Evolutionary conservation across 495 filamentous ascomycete genomes (phyloP).

Genomic region (Bombardia bombarda): DNA sequence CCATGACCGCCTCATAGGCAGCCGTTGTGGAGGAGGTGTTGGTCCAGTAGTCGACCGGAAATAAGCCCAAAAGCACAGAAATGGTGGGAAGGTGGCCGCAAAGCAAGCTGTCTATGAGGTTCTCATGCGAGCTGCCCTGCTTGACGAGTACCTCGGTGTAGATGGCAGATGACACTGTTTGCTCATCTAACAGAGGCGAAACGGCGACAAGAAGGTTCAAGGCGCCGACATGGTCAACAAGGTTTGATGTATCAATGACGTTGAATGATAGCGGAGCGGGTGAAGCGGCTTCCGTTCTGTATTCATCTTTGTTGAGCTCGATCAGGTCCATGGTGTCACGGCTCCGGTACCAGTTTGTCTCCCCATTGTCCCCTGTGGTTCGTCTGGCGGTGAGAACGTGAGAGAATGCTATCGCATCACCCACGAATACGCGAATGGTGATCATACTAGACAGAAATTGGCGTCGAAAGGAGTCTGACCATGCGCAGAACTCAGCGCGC

Average conservation of each 20-base stretch:
- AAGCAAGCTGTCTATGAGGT: constrained; percentile 26
- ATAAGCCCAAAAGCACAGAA: constrained; percentile 38
- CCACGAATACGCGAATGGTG: constrained; percentile 34
- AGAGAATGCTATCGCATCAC: constrained; percentile 39
- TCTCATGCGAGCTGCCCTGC: constrained; percentile 3
- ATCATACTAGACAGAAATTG: constrained; percentile 16
- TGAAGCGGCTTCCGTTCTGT: constrained; percentile 19
- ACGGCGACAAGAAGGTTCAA: constrained; percentile 43
- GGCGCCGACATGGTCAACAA: constrained; percentile 40
- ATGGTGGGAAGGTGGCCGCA: constrained; percentile 37
- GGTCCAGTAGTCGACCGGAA: constrained; percentile 43
- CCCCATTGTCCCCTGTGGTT: constrained; percentile 7
- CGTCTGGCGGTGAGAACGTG: constrained; percentile 32
- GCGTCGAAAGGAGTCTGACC: constrained; percentile 21
- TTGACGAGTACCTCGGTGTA: constrained; percentile 36
- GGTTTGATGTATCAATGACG: constrained; percentile 52
- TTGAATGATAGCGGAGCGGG: constrained; percentile 39
- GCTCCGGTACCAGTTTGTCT: constrained; percentile 19
- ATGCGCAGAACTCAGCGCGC: constrained; percentile 22
- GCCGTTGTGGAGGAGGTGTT: no score
- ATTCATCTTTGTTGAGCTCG: constrained; percentile 30
- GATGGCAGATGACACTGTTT: constrained; percentile 30
- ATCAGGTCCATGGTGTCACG: constrained; percentile 12
- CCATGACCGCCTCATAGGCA: no score
- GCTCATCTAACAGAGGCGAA: constrained; percentile 36